phyloP scores from a whole-genome alignment of 495 filamentous ascomycete genomes.

The Neurospora pannonica region DNA sequence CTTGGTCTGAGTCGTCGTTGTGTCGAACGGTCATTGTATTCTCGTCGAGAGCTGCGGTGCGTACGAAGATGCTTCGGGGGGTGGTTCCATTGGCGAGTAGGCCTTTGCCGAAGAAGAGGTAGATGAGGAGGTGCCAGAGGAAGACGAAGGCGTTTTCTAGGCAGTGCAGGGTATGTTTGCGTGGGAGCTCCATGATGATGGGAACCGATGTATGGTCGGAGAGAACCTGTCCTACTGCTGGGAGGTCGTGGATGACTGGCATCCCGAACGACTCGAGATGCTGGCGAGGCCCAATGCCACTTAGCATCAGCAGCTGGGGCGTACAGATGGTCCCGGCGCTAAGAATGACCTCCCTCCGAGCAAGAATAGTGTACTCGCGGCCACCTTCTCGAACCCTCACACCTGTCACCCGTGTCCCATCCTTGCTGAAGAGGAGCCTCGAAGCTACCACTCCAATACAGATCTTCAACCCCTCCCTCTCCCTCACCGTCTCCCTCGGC shows the following conservation, averaged over 20 bases:
- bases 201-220: constrained; percentile 14
- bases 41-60: constrained; percentile 12
- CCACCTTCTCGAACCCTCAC: constrained; percentile 5
- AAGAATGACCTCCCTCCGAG: constrained; percentile 17
- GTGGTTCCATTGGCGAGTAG: constrained; percentile 7
- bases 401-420: constrained; percentile 2
- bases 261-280: constrained; percentile 49
- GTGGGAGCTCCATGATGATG: constrained; percentile 15
- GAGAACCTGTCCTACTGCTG: constrained; percentile 13
- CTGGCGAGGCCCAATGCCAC: constrained; percentile 17
- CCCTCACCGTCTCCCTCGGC: background rate
- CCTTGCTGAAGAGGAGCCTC: constrained; percentile 7
- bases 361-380: constrained; percentile 9
- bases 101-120: constrained; percentile 13
- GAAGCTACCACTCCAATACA: constrained; percentile 17
- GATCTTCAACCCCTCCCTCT: constrained; percentile 8
- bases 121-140: constrained; percentile 15
- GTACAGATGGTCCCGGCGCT: constrained; percentile 12
- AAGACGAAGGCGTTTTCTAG: constrained; percentile 3
- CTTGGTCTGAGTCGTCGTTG: background rate
- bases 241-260: constrained; percentile 35
- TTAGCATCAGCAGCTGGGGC: constrained; percentile 20
- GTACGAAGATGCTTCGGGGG: constrained; percentile 9
- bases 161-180: constrained; percentile 14
- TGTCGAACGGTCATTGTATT: constrained; percentile 6